Evolutionary conservation across 257 asterid genomes (phyloP).

Genomic region (Nicotiana attenuata): DNA sequence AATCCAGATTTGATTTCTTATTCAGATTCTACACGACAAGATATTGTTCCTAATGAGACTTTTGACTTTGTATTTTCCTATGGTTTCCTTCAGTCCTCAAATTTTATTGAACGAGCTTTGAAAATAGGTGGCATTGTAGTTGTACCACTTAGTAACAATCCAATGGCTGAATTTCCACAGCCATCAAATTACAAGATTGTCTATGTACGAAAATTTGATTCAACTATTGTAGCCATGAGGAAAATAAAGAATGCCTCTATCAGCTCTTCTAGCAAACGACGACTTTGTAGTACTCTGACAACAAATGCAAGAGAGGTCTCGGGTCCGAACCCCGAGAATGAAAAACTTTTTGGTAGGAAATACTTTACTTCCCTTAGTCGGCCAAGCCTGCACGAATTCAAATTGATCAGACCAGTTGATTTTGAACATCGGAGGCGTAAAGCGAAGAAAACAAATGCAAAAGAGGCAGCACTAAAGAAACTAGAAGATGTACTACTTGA

Average conservation of each 20-base stretch:
- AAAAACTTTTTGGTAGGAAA: background rate
- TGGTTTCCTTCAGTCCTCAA: constrained; percentile 1
- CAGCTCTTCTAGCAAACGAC: background rate
- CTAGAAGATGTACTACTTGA: constrained; percentile 37
- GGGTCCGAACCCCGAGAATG: background rate
- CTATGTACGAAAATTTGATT: constrained; percentile 22
- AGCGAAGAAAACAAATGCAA: constrained; percentile 6
- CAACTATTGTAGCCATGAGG: constrained; percentile 23
- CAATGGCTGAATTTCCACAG: constrained; percentile 12
- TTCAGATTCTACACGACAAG: constrained; percentile 6
- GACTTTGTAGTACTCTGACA: background rate
- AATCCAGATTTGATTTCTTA: constrained; percentile 13
- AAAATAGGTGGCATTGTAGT: constrained; percentile 25
- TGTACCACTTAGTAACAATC: constrained; percentile 7
- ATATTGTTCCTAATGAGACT: background rate
- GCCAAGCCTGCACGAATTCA: background rate
- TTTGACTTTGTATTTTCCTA: constrained; percentile 23
- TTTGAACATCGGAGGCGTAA: background rate
- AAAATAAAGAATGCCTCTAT: background rate
- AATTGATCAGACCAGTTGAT: background rate
- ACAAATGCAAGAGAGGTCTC: no score
- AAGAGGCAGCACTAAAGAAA: constrained; percentile 21
- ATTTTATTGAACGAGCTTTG: constrained; percentile 20
- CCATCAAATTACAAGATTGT: constrained; percentile 22
- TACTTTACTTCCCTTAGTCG: background rate